Percentiles rank a stretch among this genome's conserved stretches.
phyloP scores from a whole-genome alignment of 805 yeast species.

The Clavispora carvajalis region DNA sequence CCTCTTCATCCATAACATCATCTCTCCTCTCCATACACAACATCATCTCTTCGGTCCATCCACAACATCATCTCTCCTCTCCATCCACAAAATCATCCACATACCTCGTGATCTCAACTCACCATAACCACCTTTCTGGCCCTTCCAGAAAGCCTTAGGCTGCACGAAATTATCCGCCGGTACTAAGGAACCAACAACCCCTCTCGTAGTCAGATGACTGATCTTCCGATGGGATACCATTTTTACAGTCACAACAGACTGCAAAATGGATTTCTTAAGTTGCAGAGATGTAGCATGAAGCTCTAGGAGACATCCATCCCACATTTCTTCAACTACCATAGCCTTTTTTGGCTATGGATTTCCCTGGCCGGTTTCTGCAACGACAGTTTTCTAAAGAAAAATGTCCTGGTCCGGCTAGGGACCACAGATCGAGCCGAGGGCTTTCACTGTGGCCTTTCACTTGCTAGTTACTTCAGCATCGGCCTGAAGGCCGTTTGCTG shows the following conservation, averaged over 20 bases:
- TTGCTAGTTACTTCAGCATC: neutral
- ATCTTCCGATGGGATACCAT: constrained; percentile 1
- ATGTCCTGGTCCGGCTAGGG: neutral
- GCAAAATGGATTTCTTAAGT: neutral
- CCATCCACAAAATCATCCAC: neutral
- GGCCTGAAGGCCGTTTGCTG: neutral
- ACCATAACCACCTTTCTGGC: neutral
- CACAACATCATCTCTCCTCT: neutral
- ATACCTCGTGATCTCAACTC: neutral
- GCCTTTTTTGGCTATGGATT: neutral
- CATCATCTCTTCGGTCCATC: neutral
- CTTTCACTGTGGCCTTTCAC: neutral
- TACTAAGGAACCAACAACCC: neutral
- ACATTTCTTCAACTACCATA: neutral
- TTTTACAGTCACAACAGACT: neutral
- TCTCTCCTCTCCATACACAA: neutral
- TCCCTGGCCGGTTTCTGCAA: neutral
- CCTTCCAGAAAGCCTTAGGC: neutral
- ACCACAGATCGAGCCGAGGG: neutral
- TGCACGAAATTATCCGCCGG: neutral
- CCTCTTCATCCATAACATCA: neutral
- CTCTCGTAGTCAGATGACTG: neutral
- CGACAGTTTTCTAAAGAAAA: neutral
- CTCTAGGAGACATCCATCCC: neutral
- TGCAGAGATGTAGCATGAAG: neutral